These are phyloP conservation scores for Pisolithus marmoratus DNA, from an alignment of 768 basidiomycete species.

Conservation along the genomic window DNA sequence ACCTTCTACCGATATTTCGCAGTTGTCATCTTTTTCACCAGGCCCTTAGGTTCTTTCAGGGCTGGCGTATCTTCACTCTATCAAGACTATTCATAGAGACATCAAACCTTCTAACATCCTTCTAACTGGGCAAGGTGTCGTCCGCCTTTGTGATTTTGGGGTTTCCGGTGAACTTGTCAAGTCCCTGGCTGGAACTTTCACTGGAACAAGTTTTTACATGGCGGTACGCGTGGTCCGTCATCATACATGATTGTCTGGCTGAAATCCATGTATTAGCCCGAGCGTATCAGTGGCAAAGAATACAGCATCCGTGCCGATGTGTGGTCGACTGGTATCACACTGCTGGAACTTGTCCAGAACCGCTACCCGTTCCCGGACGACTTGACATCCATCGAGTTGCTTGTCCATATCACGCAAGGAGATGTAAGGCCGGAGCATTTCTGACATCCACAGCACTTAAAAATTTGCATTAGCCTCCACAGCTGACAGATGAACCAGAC, in stretches of 20 bases:
- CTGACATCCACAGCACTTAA: constrained; percentile 7
- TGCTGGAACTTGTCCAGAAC: constrained; percentile 91
- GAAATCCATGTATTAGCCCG: constrained; percentile 52
- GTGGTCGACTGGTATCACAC: constrained; percentile 94
- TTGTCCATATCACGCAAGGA: constrained; percentile 82
- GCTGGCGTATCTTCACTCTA: constrained; percentile 87
- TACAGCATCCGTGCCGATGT: constrained; percentile 97
- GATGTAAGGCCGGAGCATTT: constrained; percentile 43
- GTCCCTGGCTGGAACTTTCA: constrained; percentile 91
- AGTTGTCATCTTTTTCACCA: constrained; percentile 6
- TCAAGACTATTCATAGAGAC: constrained; percentile 91
- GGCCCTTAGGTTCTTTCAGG: constrained; percentile 71
- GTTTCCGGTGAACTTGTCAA: constrained; percentile 94
- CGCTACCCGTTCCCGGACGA: constrained; percentile 94
- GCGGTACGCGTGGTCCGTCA: constrained; percentile 58
- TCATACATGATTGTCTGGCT: not conserved
- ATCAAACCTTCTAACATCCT: constrained; percentile 94
- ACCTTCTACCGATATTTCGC: constrained; percentile 22
- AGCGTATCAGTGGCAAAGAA: constrained; percentile 86
- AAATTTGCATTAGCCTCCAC: constrained; percentile 58
- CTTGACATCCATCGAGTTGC: constrained; percentile 87
- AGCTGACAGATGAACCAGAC: constrained; percentile 67
- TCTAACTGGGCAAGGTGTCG: constrained; percentile 79
- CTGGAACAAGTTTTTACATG: constrained; percentile 98
- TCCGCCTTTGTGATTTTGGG: constrained; percentile 94